phyloP scores from a whole-genome alignment of 768 basidiomycete species.

The Hebeloma cylindrosporum region DNA sequence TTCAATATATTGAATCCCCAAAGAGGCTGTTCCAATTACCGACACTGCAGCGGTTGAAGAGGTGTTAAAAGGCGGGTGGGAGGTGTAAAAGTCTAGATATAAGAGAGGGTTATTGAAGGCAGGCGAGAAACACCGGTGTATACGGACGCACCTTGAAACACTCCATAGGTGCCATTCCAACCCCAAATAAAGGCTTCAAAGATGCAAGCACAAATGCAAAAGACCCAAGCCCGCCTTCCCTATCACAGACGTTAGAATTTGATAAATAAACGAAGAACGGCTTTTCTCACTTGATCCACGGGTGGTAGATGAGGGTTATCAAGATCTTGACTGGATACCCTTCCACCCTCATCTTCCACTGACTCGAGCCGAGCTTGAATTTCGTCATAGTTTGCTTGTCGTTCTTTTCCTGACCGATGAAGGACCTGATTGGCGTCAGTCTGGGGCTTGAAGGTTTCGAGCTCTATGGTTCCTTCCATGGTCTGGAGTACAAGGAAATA shows the following conservation, averaged over 20 bases:
- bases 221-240: constrained; percentile 2
- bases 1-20: constrained; percentile 8
- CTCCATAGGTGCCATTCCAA: constrained; percentile 5
- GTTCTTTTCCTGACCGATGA: too few species aligned
- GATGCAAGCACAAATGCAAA: constrained; percentile 4
- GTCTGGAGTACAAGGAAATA: too few species aligned
- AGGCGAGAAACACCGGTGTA: neutral
- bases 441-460: too few species aligned
- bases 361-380: too few species aligned
- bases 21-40: constrained; percentile 4
- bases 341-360: too few species aligned
- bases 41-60: constrained; percentile 5
- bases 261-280: neutral
- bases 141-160: constrained; percentile 3
- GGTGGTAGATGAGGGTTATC: too few species aligned
- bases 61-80: constrained; percentile 6
- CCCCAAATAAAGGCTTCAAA: constrained; percentile 7
- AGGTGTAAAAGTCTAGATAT: constrained; percentile 4
- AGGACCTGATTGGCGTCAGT: too few species aligned
- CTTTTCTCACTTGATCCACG: constrained; percentile 8
- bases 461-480: too few species aligned
- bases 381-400: too few species aligned
- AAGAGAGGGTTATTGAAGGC: too few species aligned
- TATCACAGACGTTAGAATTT: neutral
- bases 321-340: too few species aligned